phyloP scores from a whole-genome alignment of 2,329 filamentous ascomycete genomes.

The Dryadomyces quercus-mongolicae region DNA sequence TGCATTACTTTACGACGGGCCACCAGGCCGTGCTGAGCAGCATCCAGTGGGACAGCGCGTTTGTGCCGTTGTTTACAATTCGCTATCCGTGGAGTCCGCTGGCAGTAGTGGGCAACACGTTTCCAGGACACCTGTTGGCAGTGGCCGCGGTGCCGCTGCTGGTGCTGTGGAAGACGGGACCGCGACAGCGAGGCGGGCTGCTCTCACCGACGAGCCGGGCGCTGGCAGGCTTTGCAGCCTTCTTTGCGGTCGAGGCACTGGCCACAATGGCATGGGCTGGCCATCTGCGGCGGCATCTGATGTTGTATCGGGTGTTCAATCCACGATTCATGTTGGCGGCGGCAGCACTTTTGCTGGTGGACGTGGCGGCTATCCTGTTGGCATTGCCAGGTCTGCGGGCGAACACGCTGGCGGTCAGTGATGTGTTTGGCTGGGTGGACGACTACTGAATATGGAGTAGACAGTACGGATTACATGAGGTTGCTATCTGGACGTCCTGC shows the following conservation, averaged over 20 bases:
- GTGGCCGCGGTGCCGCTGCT: conserved; percentile 69
- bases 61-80: conserved; percentile 73
- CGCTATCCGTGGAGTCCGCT: conserved; percentile 84
- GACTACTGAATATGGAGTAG: conserved; percentile 8
- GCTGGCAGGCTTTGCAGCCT: conserved; percentile 63
- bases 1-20: conserved; percentile 95
- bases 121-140: conserved; percentile 77
- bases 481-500: too few relatives aligned
- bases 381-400: conserved; percentile 63
- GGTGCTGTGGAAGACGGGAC: conserved; percentile 78
- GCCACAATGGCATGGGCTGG: conserved; percentile 88
- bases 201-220: conserved; percentile 60
- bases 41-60: conserved; percentile 94
- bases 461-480: too few relatives aligned
- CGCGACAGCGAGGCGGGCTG: conserved; percentile 57
- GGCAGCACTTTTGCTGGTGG: conserved; percentile 59
- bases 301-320: conserved; percentile 91
- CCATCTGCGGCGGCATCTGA: conserved; percentile 77
- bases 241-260: conserved; percentile 71
- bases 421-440: conserved; percentile 69
- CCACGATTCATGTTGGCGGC: conserved; percentile 82
- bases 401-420: conserved; percentile 66
- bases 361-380: conserved; percentile 59
- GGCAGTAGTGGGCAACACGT: conserved; percentile 73
- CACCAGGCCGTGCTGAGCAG: conserved; percentile 80